Evolutionary conservation across 2,329 filamentous ascomycete species (phyloP).

Genomic region (Penicillium sp.): DNA sequence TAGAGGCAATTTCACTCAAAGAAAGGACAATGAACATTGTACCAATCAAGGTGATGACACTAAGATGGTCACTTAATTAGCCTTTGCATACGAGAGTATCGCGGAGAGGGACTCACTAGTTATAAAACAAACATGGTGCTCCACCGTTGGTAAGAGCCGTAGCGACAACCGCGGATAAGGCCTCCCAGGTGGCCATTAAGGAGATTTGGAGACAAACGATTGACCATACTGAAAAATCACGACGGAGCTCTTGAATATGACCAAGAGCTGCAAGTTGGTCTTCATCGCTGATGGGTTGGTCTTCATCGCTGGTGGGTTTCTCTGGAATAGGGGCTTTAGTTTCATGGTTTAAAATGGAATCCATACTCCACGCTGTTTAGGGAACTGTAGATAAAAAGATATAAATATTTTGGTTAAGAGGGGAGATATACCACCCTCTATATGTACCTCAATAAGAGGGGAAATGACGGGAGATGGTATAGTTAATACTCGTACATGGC

Average conservation of each 20-base stretch:
- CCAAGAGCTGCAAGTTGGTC: constrained; percentile 22
- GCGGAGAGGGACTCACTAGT: constrained; percentile 14
- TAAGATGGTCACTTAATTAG: constrained; percentile 12
- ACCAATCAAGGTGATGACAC: constrained; percentile 44
- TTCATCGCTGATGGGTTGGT: constrained; percentile 21
- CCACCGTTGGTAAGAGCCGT: constrained; percentile 47
- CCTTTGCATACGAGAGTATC: neutral
- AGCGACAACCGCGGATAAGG: constrained; percentile 47
- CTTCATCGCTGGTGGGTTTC: constrained; percentile 20
- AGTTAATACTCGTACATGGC: neutral
- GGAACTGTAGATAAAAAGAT: neutral
- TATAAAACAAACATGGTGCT: constrained; percentile 29
- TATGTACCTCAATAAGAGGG: neutral
- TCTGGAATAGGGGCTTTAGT: constrained; percentile 10
- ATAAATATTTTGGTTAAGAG: neutral
- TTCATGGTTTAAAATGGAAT: neutral
- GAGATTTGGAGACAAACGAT: constrained; percentile 46
- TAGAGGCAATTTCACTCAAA: constrained; percentile 42
- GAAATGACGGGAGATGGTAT: neutral
- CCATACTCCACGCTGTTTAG: constrained; percentile 3
- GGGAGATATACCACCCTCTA: neutral
- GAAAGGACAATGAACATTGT: constrained; percentile 42
- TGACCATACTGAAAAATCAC: constrained; percentile 47
- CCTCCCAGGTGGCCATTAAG: constrained; percentile 55
- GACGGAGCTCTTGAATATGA: constrained; percentile 28